Evolutionary conservation across 177 flowering plant genomes (phyloP), one percentile per base, ranked within the genome.

Genomic region (Vitis hybrid): DNA sequence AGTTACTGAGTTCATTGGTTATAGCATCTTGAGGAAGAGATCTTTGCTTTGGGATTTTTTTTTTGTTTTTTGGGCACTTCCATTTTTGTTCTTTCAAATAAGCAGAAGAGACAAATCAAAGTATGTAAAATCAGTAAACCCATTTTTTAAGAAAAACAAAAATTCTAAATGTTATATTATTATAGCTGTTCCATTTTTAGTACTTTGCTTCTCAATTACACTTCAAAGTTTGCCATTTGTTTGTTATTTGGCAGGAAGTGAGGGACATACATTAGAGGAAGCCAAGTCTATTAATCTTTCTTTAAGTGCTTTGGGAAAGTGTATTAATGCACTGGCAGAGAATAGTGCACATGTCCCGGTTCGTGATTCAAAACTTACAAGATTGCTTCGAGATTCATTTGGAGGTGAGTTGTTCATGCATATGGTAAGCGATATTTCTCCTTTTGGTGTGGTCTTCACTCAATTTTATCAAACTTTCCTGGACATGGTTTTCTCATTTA

Each of bases 221-320:
- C 14, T 34, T 18, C 51, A 34, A 56, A n/a, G 3, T 72, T 32
- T 9, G 26, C 9, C 71, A 4, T 19, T 55, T 62, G 15, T 70
- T 72, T 60, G 13, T 68, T 60, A 17, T 76, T 58, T 68, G 18
- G 26, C 82, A 96, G 99, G 98, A 73, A 96, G 99, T 79, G 98
- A 94, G 73, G 99, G 97, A 14, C 99, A 96, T 77, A 88, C 96
- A 51, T 80, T 90, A 7, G 98, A 92, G 82, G 99, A 96, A 84
- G 99, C 99, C 56, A 96, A 96, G 78, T 96, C 95, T 51, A 94
- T 96, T 73, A 96, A 96, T 81, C 97, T 96, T 21, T 96, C 99
- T 14, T 78, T 96, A 66, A 96, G 99, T 83, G 94, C 98, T 48
- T 60, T 93, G 55, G 99, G 97, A 30, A 93, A 96, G 77, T 96